phyloP scores from a whole-genome alignment of 768 basidiomycete genomes.

The Boletus reticulatus region DNA sequence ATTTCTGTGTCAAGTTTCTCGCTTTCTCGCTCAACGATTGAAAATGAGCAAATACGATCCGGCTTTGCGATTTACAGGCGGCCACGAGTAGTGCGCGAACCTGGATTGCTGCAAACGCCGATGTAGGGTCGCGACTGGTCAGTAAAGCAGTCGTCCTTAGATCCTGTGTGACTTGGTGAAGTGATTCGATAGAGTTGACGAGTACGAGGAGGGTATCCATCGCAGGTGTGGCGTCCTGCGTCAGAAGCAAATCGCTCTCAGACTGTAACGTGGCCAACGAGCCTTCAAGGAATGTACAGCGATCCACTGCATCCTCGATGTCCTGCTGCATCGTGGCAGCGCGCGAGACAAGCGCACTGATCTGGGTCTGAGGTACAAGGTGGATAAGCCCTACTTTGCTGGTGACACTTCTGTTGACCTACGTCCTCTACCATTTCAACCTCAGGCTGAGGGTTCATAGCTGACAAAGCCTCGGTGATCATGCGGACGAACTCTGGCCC shows the following conservation, averaged over 20 bases:
- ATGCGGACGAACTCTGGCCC: background rate
- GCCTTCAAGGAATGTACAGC: slow-evolving; percentile 1
- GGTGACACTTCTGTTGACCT: background rate
- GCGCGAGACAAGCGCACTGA: background rate
- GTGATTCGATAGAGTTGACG: slow-evolving; percentile 4
- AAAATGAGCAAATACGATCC: slow-evolving; percentile 3
- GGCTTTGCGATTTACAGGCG: slow-evolving; percentile 6
- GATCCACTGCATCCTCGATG: background rate
- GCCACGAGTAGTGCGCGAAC: slow-evolving; percentile 1
- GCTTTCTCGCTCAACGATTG: slow-evolving; percentile 6
- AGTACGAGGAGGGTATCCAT: slow-evolving; percentile 6
- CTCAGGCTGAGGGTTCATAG: too few species aligned
- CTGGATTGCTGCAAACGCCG: background rate
- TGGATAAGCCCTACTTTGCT: background rate
- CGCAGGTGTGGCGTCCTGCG: background rate
- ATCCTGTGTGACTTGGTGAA: slow-evolving; percentile 1
- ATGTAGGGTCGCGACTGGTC: background rate
- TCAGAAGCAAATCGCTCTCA: slow-evolving; percentile 3
- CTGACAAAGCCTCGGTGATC: background rate
- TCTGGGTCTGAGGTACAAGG: background rate
- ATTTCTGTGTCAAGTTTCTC: slow-evolving; percentile 6
- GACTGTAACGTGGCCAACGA: background rate
- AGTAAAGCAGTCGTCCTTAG: background rate
- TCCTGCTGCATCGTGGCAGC: slow-evolving; percentile 6
- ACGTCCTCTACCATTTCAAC: background rate